Evolutionary conservation across 78 protist genomes (phyloP).

Genomic region (Planoprotostelium fungivorum): DNA sequence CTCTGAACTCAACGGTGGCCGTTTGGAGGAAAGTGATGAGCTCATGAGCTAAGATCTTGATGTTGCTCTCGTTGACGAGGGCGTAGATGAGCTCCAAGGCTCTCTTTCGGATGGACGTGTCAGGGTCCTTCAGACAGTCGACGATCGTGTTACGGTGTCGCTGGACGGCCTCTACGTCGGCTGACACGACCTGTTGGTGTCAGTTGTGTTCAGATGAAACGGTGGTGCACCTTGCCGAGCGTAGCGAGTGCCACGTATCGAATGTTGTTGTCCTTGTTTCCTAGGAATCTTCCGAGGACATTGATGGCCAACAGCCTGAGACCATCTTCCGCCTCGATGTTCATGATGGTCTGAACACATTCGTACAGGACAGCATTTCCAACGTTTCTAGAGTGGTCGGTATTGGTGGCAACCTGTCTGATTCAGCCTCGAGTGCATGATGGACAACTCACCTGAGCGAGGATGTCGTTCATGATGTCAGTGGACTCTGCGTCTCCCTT

Average conservation of each 20-base stretch:
- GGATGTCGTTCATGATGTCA: slow-evolving; percentile 92
- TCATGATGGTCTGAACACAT: slow-evolving; percentile 91
- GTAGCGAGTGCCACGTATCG: slow-evolving; percentile 87
- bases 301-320: slow-evolving; percentile 91
- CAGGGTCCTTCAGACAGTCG: slow-evolving; percentile 97
- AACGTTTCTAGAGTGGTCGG: slow-evolving; percentile 84
- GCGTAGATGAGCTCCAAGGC: slow-evolving; percentile 92
- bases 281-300: slow-evolving; percentile 92
- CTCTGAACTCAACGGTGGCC: slow-evolving; percentile 76
- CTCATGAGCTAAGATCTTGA: slow-evolving; percentile 66
- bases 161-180: slow-evolving; percentile 90
- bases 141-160: slow-evolving; percentile 91
- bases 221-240: slow-evolving; percentile 38
- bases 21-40: slow-evolving; percentile 64
- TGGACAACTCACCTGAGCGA: slow-evolving; percentile 83
- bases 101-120: slow-evolving; percentile 93
- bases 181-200: slow-evolving; percentile 65
- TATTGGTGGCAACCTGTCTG: slow-evolving; percentile 88
- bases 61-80: slow-evolving; percentile 84
- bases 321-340: slow-evolving; percentile 79
- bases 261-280: slow-evolving; percentile 91
- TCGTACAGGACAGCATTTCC: slow-evolving; percentile 97
- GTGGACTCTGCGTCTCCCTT: slow-evolving; percentile 49
- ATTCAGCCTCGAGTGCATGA: neutral
- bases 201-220: no score